phyloP scores from a whole-genome alignment of 2,329 filamentous ascomycete species.

The Pyricularia grisea region DNA sequence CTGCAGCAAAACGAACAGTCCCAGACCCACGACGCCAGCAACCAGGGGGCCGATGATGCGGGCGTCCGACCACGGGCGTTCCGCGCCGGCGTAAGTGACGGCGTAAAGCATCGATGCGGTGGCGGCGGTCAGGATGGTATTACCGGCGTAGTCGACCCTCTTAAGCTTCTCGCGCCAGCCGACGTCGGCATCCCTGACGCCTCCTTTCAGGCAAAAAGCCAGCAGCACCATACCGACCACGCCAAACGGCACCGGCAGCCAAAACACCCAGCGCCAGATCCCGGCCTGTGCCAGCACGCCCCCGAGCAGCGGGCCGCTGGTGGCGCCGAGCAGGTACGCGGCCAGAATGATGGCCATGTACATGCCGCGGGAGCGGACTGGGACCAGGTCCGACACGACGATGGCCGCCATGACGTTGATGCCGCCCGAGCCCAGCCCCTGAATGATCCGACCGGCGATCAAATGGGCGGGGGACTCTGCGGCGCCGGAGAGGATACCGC shows the following conservation, averaged over 20 bases:
- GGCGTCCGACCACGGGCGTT: constrained; percentile 29
- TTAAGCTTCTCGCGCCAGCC: constrained; percentile 9
- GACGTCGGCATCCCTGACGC: constrained; percentile 12
- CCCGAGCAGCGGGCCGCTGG: constrained; percentile 15
- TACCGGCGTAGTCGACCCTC: constrained; percentile 30
- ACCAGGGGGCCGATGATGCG: constrained; percentile 31
- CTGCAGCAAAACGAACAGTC: constrained; percentile 20
- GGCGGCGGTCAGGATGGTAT: constrained; percentile 27
- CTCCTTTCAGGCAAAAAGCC: constrained; percentile 9
- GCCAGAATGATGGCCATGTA: constrained; percentile 11
- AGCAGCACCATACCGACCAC: background rate
- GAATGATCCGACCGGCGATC: constrained; percentile 14
- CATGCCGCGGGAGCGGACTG: constrained; percentile 15
- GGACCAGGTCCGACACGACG: constrained; percentile 22
- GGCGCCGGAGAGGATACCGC: background rate
- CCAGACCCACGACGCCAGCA: constrained; percentile 26
- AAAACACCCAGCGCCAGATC: constrained; percentile 30
- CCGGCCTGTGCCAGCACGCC: constrained; percentile 13
- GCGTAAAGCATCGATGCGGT: constrained; percentile 30
- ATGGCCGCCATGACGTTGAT: constrained; percentile 23
- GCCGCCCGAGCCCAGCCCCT: constrained; percentile 26
- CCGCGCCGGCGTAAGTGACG: constrained; percentile 32
- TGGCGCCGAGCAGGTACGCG: constrained; percentile 10
- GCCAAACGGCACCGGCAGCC: constrained; percentile 26
- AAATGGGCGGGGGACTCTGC: background rate